Conservation (phyloP, 2,329 filamentous ascomycete genomes). For the Aureobasidium sp. region DNA sequence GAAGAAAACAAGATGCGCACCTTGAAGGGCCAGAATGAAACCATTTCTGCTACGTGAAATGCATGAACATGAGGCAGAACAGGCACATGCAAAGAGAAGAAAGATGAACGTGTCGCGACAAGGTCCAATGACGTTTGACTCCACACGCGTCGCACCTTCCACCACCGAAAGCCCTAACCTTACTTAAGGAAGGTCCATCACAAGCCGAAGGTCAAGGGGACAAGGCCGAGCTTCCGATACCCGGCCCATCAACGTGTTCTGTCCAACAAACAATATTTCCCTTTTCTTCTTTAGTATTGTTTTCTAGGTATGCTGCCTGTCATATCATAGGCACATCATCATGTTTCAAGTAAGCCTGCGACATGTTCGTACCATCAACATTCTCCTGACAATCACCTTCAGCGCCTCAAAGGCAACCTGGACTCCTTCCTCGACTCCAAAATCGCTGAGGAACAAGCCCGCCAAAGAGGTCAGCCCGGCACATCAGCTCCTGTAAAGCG, state of each 20-base stretch:
- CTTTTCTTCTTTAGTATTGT: neutral
- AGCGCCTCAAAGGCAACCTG: slow-evolving; percentile 31
- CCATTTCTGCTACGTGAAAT: slow-evolving; percentile 48
- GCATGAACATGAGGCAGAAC: neutral
- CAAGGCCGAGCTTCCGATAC: neutral
- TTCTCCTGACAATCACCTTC: neutral
- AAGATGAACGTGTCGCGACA: neutral
- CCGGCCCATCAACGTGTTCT: neutral
- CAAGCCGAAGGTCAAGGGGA: neutral
- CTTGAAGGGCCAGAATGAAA: slow-evolving; percentile 81
- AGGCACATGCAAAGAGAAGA: neutral
- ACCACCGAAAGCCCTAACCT: neutral
- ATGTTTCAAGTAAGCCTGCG: slow-evolving; percentile 11
- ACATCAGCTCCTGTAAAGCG: slow-evolving; percentile 31
- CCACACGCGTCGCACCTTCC: neutral
- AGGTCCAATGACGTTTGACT: neutral
- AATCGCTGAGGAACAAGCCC: slow-evolving; percentile 47
- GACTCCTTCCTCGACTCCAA: slow-evolving; percentile 40
- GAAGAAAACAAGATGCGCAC: slow-evolving; percentile 38
- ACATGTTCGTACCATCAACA: neutral
- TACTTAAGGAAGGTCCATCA: neutral
- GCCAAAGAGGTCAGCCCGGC: slow-evolving; percentile 33
- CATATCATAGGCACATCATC: neutral
- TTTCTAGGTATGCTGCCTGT: neutral
- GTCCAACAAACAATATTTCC: neutral